phyloP scores from a whole-genome alignment of 2,329 filamentous ascomycete genomes.

The Graphilbum fragrans region DNA sequence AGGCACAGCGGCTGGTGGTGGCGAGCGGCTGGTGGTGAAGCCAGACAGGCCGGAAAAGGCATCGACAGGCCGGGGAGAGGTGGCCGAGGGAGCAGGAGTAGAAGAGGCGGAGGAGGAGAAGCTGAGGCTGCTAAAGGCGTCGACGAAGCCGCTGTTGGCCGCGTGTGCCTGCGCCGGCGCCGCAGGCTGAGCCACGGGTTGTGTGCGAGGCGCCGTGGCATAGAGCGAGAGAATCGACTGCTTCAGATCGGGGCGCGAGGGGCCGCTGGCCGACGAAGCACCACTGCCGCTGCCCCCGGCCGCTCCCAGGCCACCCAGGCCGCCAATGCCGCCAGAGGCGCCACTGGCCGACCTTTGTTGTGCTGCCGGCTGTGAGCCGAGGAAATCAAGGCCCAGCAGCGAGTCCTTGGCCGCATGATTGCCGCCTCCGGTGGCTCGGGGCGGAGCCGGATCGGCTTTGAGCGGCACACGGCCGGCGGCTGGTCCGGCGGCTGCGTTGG shows the following conservation, averaged over 20 bases:
- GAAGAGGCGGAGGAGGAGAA: slow-evolving; percentile 24
- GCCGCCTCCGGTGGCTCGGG: slow-evolving; percentile 41
- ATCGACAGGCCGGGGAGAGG: slow-evolving; percentile 12
- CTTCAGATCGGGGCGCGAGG: slow-evolving; percentile 85
- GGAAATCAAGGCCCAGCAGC: slow-evolving; percentile 82
- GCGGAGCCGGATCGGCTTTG: slow-evolving; percentile 53
- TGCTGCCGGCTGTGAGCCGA: slow-evolving; percentile 58
- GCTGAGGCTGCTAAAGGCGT: slow-evolving; percentile 27
- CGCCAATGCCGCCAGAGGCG: slow-evolving; percentile 40
- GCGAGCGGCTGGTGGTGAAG: slow-evolving; percentile 15
- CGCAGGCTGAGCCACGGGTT: slow-evolving; percentile 34
- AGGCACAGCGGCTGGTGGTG: slow-evolving; percentile 11
- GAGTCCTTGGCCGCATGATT: slow-evolving; percentile 91
- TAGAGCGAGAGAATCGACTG: slow-evolving; percentile 96
- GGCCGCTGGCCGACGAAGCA: slow-evolving; percentile 38
- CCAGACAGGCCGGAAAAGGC: slow-evolving; percentile 10
- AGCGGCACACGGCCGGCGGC: slow-evolving; percentile 42
- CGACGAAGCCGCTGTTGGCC: slow-evolving; percentile 5
- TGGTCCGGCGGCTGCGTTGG: slow-evolving; percentile 61
- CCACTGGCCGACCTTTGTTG: slow-evolving; percentile 77
- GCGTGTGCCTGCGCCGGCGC: slow-evolving; percentile 17
- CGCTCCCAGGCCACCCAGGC: no score
- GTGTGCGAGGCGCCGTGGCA: slow-evolving; percentile 70
- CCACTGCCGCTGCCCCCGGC: background rate
- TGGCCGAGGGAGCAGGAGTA: slow-evolving; percentile 10